Conservation (phyloP, 1,284 basidiomycete species). For the Wolfiporia cocos region DNA sequence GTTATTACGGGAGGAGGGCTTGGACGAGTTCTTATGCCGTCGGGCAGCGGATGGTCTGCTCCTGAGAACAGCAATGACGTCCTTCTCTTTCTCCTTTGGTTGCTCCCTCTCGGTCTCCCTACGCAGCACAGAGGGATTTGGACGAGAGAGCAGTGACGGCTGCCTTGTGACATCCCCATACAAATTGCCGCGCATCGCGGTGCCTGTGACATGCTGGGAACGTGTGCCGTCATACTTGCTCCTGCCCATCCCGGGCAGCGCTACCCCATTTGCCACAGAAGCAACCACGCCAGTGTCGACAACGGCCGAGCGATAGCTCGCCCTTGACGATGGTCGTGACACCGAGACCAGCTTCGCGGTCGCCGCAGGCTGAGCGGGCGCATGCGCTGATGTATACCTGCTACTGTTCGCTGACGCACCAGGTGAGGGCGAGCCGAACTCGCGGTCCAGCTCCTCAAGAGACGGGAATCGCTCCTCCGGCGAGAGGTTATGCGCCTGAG, state of each 20-base stretch:
- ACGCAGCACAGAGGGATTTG: not conserved
- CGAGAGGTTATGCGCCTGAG: constrained; percentile 35
- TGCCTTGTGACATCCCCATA: constrained; percentile 17
- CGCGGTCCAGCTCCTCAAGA: constrained; percentile 69
- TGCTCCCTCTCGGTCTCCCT: constrained; percentile 1
- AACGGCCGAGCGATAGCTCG: not conserved
- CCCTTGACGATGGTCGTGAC: constrained; percentile 4
- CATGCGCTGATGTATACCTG: constrained; percentile 4
- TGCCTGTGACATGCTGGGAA: constrained; percentile 51
- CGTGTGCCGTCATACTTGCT: constrained; percentile 22
- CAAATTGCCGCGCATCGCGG: constrained; percentile 42
- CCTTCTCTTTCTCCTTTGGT: constrained; percentile 2
- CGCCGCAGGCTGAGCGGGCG: constrained; percentile 8
- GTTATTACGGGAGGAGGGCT: constrained; percentile 10
- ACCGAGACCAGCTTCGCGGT: constrained; percentile 9
- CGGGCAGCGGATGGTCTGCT: constrained; percentile 18
- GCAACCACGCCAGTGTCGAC: constrained; percentile 1
- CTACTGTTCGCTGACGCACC: constrained; percentile 6
- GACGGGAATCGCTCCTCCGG: constrained; percentile 72
- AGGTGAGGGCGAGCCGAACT: constrained; percentile 33
- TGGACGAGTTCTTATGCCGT: constrained; percentile 19
- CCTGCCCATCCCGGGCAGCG: constrained; percentile 5
- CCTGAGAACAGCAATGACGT: constrained; percentile 8
- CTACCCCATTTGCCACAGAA: not conserved
- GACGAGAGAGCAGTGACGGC: constrained; percentile 9